phyloP scores from a whole-genome alignment of 495 filamentous ascomycete genomes.

The Aspergillus steynii region DNA sequence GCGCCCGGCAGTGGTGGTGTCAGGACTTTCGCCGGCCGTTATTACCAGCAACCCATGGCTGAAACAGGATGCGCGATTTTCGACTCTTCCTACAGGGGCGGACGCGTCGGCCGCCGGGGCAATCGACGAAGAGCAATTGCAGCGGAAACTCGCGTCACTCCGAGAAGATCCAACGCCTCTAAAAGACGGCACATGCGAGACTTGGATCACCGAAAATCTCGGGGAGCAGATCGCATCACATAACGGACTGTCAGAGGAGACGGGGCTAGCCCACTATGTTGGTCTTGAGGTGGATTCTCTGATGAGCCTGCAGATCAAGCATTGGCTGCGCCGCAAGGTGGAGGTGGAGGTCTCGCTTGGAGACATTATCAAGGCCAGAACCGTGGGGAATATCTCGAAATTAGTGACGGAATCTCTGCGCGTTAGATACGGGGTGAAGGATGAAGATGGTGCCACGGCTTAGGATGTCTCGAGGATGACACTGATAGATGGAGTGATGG shows the following conservation, averaged over 20 bases:
- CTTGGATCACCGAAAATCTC: slow-evolving; percentile 16
- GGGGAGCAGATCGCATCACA: slow-evolving; percentile 30
- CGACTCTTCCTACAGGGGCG: neutral
- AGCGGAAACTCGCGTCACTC: slow-evolving; percentile 1
- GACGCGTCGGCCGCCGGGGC: neutral
- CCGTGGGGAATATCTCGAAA: slow-evolving; percentile 3
- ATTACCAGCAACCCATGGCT: slow-evolving; percentile 2
- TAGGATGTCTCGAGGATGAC: neutral
- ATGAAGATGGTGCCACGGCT: neutral
- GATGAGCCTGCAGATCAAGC: slow-evolving; percentile 39
- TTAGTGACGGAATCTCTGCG: neutral
- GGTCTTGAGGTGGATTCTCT: slow-evolving; percentile 41
- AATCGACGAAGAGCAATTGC: neutral
- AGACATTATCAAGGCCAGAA: slow-evolving; percentile 23
- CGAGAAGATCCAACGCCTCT: neutral
- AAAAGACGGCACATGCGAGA: slow-evolving; percentile 5
- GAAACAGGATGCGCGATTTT: slow-evolving; percentile 3
- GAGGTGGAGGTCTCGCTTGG: slow-evolving; percentile 29
- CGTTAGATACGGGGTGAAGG: slow-evolving; percentile 1
- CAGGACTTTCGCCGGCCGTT: neutral
- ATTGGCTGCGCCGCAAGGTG: slow-evolving; percentile 33
- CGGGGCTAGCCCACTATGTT: slow-evolving; percentile 25
- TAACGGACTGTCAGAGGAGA: slow-evolving; percentile 28
- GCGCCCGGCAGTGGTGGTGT: neutral
- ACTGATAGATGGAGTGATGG: too few species aligned